Evolutionary conservation across 1,139 yeast genomes (phyloP).

Genomic region (Hansenula sp.): DNA sequence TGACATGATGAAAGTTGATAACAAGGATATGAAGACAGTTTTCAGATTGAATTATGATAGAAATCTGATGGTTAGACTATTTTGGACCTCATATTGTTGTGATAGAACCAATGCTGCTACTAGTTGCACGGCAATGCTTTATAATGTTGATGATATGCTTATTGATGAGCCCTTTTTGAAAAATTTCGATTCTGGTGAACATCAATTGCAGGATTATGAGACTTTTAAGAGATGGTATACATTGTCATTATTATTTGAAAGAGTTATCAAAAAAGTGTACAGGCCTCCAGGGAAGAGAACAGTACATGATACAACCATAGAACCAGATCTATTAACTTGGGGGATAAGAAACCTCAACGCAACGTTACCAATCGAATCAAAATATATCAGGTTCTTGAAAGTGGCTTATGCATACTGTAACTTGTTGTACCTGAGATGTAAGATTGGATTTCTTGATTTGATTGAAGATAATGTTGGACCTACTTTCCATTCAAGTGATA

Average conservation of each 20-base stretch:
- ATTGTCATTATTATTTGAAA: constrained; percentile 5
- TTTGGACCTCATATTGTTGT: constrained; percentile 11
- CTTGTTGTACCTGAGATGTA: constrained; percentile 8
- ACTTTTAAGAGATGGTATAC: constrained; percentile 8
- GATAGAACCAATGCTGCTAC: constrained; percentile 10
- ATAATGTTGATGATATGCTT: constrained; percentile 5
- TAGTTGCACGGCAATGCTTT: constrained; percentile 9
- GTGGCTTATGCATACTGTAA: constrained; percentile 5
- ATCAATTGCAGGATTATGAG: constrained; percentile 3
- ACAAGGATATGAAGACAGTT: background rate
- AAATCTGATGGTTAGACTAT: constrained; percentile 5
- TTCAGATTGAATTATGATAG: constrained; percentile 6
- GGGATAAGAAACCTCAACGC: constrained; percentile 1
- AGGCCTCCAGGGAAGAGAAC: constrained; percentile 10
- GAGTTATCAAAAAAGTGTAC: constrained; percentile 6
- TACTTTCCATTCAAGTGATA: background rate
- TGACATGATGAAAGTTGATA: constrained; percentile 1
- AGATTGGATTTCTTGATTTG: constrained; percentile 9
- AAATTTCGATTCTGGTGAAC: constrained; percentile 5
- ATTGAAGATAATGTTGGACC: constrained; percentile 3
- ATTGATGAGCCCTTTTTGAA: constrained; percentile 6
- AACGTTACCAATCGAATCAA: constrained; percentile 1
- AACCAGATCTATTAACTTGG: constrained; percentile 7
- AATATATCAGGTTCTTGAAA: constrained; percentile 3
- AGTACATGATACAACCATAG: constrained; percentile 6